Evolutionary conservation across 371 early-diverging fungal genomes (phyloP), one percentile per base, ranked within the genome.

Genomic region (Rhizopus microsporus): DNA sequence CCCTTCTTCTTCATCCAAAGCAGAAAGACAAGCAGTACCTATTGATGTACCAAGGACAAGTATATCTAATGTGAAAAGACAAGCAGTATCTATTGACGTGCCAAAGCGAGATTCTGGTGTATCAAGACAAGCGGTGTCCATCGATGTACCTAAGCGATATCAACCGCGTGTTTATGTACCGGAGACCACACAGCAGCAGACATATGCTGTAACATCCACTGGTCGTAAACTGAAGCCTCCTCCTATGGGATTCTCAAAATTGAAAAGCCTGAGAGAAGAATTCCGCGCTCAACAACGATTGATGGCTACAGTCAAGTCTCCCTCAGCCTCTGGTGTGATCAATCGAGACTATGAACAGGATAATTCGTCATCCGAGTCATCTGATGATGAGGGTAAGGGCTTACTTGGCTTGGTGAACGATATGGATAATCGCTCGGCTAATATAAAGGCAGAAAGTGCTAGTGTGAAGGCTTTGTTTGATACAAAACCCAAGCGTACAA

Each of bases 191-290:
- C 23, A 62, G 10, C 55, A 51, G 3, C 66, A 67, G 3, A 65
- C 65, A 0, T 77, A 65, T 59, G 74, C 78, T 15, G 78, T 77
- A 12, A 77, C 78, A 4, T 62, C 71, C 5, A 72, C 67, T 3
- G 79, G 79, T 5, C 65, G 76, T 1, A 69, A 68, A 23, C 49
- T 79, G 7, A 59, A 55, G 33, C 72, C 68, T 5, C 79, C 79
- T 2, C 47, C 74, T 9, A 75, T 75, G 71, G 78, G 78, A 9
- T 75, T 75, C 38, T 69, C 77, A 2, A 75, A 72, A 31, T 45
- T 78, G 17, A 59, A 67, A 32, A 63, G 54, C 6, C 15, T 78
- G 39, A 49, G 74, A 12, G 69, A 69, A 34, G 76, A 76, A 42
- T 65, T 67, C 47, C 49, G 51, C 12, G 72, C 74, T 2, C 74